These are phyloP conservation scores for Xanthoconium purpureum DNA, from an alignment of 768 basidiomycete species.

Conservation along the genomic window DNA sequence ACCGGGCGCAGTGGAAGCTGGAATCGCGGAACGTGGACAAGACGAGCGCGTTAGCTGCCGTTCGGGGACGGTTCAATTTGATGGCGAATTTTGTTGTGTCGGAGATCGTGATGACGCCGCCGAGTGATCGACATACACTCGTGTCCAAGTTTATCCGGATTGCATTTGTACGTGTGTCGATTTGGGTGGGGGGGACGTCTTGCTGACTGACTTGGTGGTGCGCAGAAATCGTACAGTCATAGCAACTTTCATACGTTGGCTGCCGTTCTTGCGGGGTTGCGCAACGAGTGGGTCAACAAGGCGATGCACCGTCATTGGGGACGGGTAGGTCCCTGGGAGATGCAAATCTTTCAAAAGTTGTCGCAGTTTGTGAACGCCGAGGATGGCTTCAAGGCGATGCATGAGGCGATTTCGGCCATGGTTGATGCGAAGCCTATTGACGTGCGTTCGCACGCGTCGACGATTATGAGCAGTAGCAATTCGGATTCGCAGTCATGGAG, in stretches of 20 bases:
- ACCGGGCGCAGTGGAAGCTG: slow-evolving; percentile 64
- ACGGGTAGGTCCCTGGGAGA: slow-evolving; percentile 66
- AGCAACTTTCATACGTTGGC: slow-evolving; percentile 78
- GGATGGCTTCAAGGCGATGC: slow-evolving; percentile 75
- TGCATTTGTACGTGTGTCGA: slow-evolving; percentile 61
- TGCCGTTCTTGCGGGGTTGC: slow-evolving; percentile 76
- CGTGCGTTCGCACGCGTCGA: slow-evolving; percentile 49
- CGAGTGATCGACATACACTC: slow-evolving; percentile 58
- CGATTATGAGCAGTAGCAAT: slow-evolving; percentile 46
- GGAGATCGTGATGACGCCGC: slow-evolving; percentile 76
- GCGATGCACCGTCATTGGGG: slow-evolving; percentile 69
- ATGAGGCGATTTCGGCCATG: slow-evolving; percentile 59
- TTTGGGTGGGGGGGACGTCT: neutral
- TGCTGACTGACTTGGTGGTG: neutral
- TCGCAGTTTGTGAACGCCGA: slow-evolving; percentile 58
- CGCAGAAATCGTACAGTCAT: slow-evolving; percentile 74
- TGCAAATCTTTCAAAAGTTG: slow-evolving; percentile 69
- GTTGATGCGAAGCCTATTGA: slow-evolving; percentile 64
- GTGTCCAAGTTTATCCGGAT: slow-evolving; percentile 81
- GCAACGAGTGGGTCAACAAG: slow-evolving; percentile 61
- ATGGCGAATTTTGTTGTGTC: slow-evolving; percentile 77
- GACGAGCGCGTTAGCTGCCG: slow-evolving; percentile 68
- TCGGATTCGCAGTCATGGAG: slow-evolving; percentile 39
- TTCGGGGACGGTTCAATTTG: slow-evolving; percentile 81
- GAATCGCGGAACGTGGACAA: slow-evolving; percentile 57